A percentile compares a stretch with the other conserved stretches of the same genome.
Evolutionary conservation across 257 asterid species (phyloP).

Genomic region (Solanum habrochaites): DNA sequence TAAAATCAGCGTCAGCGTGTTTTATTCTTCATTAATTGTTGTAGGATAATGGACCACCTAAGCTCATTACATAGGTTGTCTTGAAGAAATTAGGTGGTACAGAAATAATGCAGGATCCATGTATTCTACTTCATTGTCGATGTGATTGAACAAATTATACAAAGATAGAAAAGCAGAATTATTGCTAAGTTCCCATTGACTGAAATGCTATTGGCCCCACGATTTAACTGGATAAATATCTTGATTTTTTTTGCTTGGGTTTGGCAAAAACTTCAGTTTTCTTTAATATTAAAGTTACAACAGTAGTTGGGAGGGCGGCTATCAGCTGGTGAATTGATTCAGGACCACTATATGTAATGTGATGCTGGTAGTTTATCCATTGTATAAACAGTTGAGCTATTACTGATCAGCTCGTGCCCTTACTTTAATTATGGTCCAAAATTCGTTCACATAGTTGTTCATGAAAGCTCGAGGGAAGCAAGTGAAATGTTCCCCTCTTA

Average conservation of each 20-base stretch:
- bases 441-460: background rate
- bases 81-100: slow-evolving; percentile 1
- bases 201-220: background rate
- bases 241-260: background rate
- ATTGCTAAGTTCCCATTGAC: background rate
- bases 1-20: background rate
- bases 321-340: background rate
- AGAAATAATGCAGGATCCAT: background rate
- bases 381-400: background rate
- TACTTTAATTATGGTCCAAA: background rate
- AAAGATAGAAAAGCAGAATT: background rate
- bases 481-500: background rate
- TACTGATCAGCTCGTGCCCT: background rate
- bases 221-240: background rate
- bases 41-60: slow-evolving; percentile 11
- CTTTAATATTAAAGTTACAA: background rate
- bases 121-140: background rate
- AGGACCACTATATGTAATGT: background rate
- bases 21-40: background rate
- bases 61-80: slow-evolving; percentile 6
- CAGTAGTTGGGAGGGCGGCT: background rate
- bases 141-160: background rate
- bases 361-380: background rate
- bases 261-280: background rate
- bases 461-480: background rate